phyloP scores from a whole-genome alignment of 2,329 filamentous ascomycete species.

The Colletotrichum sp. region DNA sequence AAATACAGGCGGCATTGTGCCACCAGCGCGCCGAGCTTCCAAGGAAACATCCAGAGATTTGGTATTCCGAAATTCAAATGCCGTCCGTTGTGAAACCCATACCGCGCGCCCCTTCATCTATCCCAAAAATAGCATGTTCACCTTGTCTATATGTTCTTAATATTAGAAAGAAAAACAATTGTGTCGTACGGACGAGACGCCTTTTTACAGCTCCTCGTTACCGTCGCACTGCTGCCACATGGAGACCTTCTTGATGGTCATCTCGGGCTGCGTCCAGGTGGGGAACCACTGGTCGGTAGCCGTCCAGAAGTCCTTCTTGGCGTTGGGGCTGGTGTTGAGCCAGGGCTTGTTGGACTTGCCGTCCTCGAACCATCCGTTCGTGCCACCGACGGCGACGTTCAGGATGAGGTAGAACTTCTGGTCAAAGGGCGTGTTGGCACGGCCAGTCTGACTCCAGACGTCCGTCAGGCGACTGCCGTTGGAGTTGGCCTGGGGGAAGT shows the following conservation, averaged over 20 bases:
- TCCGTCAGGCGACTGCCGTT: slow-evolving; percentile 72
- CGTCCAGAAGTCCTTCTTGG: slow-evolving; percentile 80
- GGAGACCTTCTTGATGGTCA: slow-evolving; percentile 73
- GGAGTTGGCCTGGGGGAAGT: slow-evolving; percentile 66
- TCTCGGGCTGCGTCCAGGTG: slow-evolving; percentile 72
- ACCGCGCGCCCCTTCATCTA: slow-evolving; percentile 16
- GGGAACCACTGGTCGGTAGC: slow-evolving; percentile 68
- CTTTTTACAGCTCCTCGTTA: slow-evolving; percentile 51
- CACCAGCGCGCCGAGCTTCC: background rate
- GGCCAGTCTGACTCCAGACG: slow-evolving; percentile 67
- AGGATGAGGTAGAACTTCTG: slow-evolving; percentile 78
- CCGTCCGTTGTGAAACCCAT: slow-evolving; percentile 3
- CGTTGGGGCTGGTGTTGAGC: slow-evolving; percentile 71
- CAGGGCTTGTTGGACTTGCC: slow-evolving; percentile 76
- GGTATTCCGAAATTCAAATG: slow-evolving; percentile 14
- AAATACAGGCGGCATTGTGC: background rate
- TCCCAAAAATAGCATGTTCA: background rate
- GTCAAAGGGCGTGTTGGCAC: slow-evolving; percentile 74
- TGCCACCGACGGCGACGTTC: slow-evolving; percentile 77
- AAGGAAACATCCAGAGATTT: background rate
- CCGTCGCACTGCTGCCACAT: slow-evolving; percentile 76
- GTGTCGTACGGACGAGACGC: background rate
- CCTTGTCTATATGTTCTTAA: slow-evolving; percentile 13
- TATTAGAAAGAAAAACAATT: background rate
- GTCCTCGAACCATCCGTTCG: slow-evolving; percentile 86